Conservation (phyloP, 2,329 filamentous ascomycete genomes). For the Falciphora oryzae region DNA sequence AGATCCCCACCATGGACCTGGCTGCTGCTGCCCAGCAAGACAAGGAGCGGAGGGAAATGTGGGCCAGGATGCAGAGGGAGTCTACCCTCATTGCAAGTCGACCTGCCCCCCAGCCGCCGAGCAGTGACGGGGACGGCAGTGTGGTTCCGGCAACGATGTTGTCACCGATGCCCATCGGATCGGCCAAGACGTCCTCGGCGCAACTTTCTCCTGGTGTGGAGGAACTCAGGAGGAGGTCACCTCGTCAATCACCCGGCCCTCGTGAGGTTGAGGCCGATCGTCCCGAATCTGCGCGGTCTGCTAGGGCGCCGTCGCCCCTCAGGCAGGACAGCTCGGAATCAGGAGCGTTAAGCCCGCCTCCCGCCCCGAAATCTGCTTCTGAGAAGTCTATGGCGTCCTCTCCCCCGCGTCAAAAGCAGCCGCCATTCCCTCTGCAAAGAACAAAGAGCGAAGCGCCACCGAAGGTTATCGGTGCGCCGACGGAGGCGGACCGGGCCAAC, state of each 20-base stretch:
- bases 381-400: not conserved
- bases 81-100: slow-evolving; percentile 29
- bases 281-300: not conserved
- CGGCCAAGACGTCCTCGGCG: slow-evolving; percentile 37
- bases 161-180: slow-evolving; percentile 23
- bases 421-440: not conserved
- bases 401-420: not conserved
- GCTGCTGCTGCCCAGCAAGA: slow-evolving; percentile 42
- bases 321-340: not conserved
- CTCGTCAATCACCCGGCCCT: slow-evolving; percentile 29
- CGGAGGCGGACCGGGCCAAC: slow-evolving; percentile 1
- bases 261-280: not conserved
- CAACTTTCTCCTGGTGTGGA: slow-evolving; percentile 47
- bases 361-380: not conserved
- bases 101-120: slow-evolving; percentile 31
- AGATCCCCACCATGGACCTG: slow-evolving; percentile 44
- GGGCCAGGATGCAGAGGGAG: slow-evolving; percentile 18
- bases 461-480: slow-evolving; percentile 8
- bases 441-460: slow-evolving; percentile 4
- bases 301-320: slow-evolving; percentile 1
- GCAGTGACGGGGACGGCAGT: slow-evolving; percentile 26
- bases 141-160: slow-evolving; percentile 19
- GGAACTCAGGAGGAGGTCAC: slow-evolving; percentile 46
- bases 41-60: slow-evolving; percentile 30
- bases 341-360: not conserved